A percentile compares a stretch with the other conserved stretches of the same genome.
Evolutionary conservation across 805 yeast species (phyloP).

Genomic region (Yarrowia deformans): DNA sequence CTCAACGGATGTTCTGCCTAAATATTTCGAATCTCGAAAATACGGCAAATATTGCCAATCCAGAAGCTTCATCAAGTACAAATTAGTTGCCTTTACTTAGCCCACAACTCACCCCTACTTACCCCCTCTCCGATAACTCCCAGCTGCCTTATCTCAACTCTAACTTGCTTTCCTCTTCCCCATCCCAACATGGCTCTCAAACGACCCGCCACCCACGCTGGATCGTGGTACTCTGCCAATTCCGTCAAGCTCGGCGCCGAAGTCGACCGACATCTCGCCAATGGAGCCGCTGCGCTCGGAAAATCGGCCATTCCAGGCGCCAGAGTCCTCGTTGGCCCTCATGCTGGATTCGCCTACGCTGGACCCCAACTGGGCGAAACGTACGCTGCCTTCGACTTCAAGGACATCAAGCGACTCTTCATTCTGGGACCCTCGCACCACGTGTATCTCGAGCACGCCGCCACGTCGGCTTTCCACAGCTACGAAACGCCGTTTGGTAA

Average conservation of each 20-base stretch:
- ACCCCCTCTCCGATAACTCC: neutral
- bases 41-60: too few relatives aligned
- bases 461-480: constrained; percentile 58
- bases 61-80: too few relatives aligned
- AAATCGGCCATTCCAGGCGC: constrained; percentile 52
- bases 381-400: constrained; percentile 71
- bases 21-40: too few relatives aligned
- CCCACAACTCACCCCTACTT: too few relatives aligned
- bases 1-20: too few relatives aligned
- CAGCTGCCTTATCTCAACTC: constrained; percentile 31
- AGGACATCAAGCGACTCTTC: constrained; percentile 67
- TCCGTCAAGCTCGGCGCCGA: constrained; percentile 57
- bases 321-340: constrained; percentile 69
- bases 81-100: too few relatives aligned
- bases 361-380: constrained; percentile 81
- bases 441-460: constrained; percentile 72
- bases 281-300: constrained; percentile 47
- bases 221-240: constrained; percentile 80
- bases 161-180: neutral
- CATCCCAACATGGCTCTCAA: constrained; percentile 42
- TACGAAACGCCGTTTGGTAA: constrained; percentile 87
- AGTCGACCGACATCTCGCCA: constrained; percentile 57
- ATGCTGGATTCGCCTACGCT: constrained; percentile 90
- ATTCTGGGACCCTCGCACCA: constrained; percentile 94
- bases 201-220: constrained; percentile 85